Evolutionary conservation across 257 asterid species (phyloP), one percentile per base, ranked within the genome.

Genomic region (Capsicum pubescens): DNA sequence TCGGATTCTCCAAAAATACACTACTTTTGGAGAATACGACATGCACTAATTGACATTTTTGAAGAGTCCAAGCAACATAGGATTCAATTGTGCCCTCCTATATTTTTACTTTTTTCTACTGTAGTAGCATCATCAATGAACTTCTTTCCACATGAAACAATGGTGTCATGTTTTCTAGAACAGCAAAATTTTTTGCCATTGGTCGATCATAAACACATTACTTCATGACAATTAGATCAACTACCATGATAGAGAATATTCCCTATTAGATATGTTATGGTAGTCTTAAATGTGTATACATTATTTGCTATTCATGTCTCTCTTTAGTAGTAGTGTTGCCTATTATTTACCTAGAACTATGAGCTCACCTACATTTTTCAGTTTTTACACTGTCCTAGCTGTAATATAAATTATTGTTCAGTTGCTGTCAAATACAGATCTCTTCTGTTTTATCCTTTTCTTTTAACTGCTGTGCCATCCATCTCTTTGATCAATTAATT

Each of bases 361-460:
- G 80, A 48, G 44, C 59, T 48, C 80, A 48, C 19, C 48, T 2
- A 60, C 60, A 74, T 52, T 74, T 69, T 48, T 19, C 80, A 48
- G 60, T 48, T 12, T 52, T 72, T 74, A 19, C 60, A 7, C 42
- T 11, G 11, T 26, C 60, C 59, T 50, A 48, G 48, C 36, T 19
- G 80, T 74, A 74, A 52, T 19, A 11, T 48, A 74, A 59, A 48
- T 72, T n/a, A 48, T 72, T 72, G 80, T 72, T 72, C 59, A 19
- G 80, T 72, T 72, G 57, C 48, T 72, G 60, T 72, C 58, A 21
- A 72, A 19, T 72, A 46, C 44, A 12, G 19, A 21, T 74, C 60
- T 74, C 60, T 74, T 74, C 80, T 74, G 80, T 50, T 69, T 69
- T 50, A 48, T 19, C 42, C 60, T 26, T 3, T 44, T 44, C 44